Evolutionary conservation across 2,329 filamentous ascomycete species (phyloP).

Genomic region (Fusarium acutatum): DNA sequence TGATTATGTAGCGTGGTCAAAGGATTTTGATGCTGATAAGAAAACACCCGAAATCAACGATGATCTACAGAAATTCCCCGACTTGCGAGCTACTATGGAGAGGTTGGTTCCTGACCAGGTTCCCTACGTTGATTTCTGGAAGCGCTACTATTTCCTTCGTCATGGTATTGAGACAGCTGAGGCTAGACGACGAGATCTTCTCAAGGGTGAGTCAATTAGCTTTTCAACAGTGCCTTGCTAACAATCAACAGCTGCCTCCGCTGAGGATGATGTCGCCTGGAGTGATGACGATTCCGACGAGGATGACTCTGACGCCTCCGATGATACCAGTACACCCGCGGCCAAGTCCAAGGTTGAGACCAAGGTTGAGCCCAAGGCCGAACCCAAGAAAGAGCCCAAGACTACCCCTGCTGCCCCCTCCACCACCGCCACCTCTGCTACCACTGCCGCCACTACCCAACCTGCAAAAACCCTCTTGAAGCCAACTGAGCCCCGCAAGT

Average conservation of each 20-base stretch:
- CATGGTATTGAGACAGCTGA: constrained; percentile 95
- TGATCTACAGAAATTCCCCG: constrained; percentile 86
- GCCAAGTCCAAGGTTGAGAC: constrained; percentile 39
- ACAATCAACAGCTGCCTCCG: constrained; percentile 64
- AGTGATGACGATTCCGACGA: constrained; percentile 69
- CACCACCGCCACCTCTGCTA: constrained; percentile 58
- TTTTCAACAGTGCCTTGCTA: constrained; percentile 11
- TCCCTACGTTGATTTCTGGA: constrained; percentile 92
- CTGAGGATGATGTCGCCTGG: constrained; percentile 77
- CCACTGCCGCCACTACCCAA: constrained; percentile 61
- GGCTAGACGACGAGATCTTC: constrained; percentile 83
- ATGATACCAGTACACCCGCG: constrained; percentile 33
- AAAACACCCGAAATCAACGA: constrained; percentile 85
- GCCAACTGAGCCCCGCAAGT: constrained; percentile 72
- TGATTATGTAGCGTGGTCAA: constrained; percentile 78
- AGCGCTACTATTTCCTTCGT: constrained; percentile 92
- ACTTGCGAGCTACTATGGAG: constrained; percentile 91
- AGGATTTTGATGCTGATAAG: constrained; percentile 79
- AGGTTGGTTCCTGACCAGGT: constrained; percentile 92
- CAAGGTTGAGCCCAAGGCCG: constrained; percentile 50
- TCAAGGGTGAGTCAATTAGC: constrained; percentile 75
- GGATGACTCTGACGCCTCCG: constrained; percentile 34
- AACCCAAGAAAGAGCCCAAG: constrained; percentile 42
- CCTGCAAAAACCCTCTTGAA: constrained; percentile 62
- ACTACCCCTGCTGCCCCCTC: constrained; percentile 60